These are phyloP conservation scores for Adansonia digitata DNA, from an alignment of 345 rosid genomes.

Conservation along the genomic window DNA sequence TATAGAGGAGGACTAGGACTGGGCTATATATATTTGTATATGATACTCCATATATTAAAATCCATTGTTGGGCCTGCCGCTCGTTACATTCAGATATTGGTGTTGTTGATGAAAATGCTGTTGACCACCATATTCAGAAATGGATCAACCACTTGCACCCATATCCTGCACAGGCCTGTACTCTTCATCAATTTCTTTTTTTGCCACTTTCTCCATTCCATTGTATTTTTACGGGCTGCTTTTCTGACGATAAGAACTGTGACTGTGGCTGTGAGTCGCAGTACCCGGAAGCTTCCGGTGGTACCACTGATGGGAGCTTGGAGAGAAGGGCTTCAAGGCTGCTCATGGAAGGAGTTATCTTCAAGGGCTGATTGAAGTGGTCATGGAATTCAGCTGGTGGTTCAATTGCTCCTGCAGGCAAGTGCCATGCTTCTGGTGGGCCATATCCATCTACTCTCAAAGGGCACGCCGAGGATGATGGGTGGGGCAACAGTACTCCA, in stretches of 20 bases:
- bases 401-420: slow-evolving; percentile 36
- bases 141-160: slow-evolving; percentile 44
- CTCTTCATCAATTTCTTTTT: slow-evolving; percentile 47
- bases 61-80: slow-evolving; percentile 8
- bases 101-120: slow-evolving; percentile 34
- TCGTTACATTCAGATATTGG: slow-evolving; percentile 25
- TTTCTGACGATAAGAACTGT: slow-evolving; percentile 16
- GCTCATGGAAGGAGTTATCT: slow-evolving; percentile 88
- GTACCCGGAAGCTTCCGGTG: slow-evolving; percentile 32
- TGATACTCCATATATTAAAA: too few species aligned
- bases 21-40: too few species aligned
- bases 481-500: slow-evolving; percentile 90
- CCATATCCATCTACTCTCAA: slow-evolving; percentile 33
- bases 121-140: slow-evolving; percentile 26
- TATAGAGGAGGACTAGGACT: too few species aligned
- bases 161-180: slow-evolving; percentile 21
- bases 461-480: slow-evolving; percentile 74
- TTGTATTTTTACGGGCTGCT: slow-evolving; percentile 20
- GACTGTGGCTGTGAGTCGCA: slow-evolving; percentile 22
- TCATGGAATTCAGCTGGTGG: slow-evolving; percentile 41
- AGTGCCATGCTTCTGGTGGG: slow-evolving; percentile 52
- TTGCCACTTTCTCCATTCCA: slow-evolving; percentile 29
- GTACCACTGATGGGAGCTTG: slow-evolving; percentile 88
- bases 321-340: slow-evolving; percentile 96
- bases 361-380: slow-evolving; percentile 40